phyloP scores from a whole-genome alignment of 2,329 filamentous ascomycete species.

The Sporothrix dimorphospora region DNA sequence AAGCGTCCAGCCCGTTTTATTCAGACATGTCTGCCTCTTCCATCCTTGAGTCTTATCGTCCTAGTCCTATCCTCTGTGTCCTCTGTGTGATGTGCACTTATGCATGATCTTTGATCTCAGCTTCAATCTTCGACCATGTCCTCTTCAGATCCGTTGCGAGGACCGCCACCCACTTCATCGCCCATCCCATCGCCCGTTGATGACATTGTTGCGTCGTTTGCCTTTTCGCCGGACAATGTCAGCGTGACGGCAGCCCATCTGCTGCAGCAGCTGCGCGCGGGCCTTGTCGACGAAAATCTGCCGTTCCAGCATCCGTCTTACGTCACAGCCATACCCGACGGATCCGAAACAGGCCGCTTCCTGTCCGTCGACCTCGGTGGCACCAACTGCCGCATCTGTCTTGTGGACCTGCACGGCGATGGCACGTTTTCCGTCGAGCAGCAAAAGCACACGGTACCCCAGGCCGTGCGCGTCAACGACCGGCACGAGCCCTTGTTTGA shows the following conservation, averaged over 20 bases:
- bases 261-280: slow-evolving; percentile 1
- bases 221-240: background rate
- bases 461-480: slow-evolving; percentile 83
- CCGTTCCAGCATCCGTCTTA: slow-evolving; percentile 84
- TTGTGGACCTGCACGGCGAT: slow-evolving; percentile 87
- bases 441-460: slow-evolving; percentile 88
- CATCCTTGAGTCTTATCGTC: background rate
- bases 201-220: slow-evolving; percentile 4
- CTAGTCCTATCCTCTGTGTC: background rate
- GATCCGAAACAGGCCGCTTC: slow-evolving; percentile 94
- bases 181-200: background rate
- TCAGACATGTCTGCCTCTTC: slow-evolving; percentile 12
- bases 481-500: slow-evolving; percentile 83
- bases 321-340: slow-evolving; percentile 91
- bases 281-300: slow-evolving; percentile 7
- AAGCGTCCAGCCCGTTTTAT: background rate
- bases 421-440: slow-evolving; percentile 90
- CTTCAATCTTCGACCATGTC: background rate
- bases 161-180: background rate
- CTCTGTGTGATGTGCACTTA: background rate
- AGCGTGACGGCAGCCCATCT: background rate
- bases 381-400: slow-evolving; percentile 97
- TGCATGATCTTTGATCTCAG: background rate
- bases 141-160: background rate
- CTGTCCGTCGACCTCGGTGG: slow-evolving; percentile 94